Percentiles rank a stretch among this genome's conserved stretches.
Conservation (phyloP, 2,329 filamentous ascomycete genomes). For the Myrmaecium sp. region DNA sequence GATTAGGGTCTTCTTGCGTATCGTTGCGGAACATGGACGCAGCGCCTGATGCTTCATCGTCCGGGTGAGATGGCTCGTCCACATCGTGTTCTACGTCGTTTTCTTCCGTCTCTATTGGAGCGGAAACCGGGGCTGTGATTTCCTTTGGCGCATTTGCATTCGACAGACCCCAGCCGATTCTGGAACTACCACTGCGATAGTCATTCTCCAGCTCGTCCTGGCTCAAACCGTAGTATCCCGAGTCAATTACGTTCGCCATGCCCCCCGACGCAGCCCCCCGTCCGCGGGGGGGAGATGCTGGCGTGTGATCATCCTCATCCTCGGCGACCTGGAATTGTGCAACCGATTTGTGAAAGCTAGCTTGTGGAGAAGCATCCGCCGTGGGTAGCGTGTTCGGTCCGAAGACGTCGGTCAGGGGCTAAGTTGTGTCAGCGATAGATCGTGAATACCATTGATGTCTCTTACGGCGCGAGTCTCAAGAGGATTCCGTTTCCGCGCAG, state of each 20-base stretch:
- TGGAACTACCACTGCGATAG: too few relatives aligned
- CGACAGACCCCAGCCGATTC: too few relatives aligned
- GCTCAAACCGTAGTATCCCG: conserved; percentile 54
- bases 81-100: conserved; percentile 12
- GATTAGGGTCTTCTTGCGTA: too few relatives aligned
- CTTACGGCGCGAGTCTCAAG: conserved; percentile 48
- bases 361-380: conserved; percentile 37
- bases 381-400: conserved; percentile 25
- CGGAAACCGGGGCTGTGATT: conserved; percentile 6
- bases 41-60: too few relatives aligned
- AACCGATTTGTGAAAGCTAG: conserved; percentile 33
- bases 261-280: conserved; percentile 11
- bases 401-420: conserved; percentile 33
- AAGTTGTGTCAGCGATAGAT: conserved; percentile 30
- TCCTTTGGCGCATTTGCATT: conserved; percentile 6
- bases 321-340: conserved; percentile 43
- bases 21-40: too few relatives aligned
- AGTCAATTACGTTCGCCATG: conserved; percentile 35
- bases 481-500: conserved; percentile 42
- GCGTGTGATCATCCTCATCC: conserved; percentile 20
- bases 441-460: conserved; percentile 33
- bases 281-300: not conserved
- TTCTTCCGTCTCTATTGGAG: conserved; percentile 7
- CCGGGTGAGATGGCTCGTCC: too few relatives aligned
- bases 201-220: conserved; percentile 33